A percentile compares a stretch with the other conserved stretches of the same genome.
phyloP scores from a whole-genome alignment of 345 rosid genomes.

The Euphorbia pulcherrima region DNA sequence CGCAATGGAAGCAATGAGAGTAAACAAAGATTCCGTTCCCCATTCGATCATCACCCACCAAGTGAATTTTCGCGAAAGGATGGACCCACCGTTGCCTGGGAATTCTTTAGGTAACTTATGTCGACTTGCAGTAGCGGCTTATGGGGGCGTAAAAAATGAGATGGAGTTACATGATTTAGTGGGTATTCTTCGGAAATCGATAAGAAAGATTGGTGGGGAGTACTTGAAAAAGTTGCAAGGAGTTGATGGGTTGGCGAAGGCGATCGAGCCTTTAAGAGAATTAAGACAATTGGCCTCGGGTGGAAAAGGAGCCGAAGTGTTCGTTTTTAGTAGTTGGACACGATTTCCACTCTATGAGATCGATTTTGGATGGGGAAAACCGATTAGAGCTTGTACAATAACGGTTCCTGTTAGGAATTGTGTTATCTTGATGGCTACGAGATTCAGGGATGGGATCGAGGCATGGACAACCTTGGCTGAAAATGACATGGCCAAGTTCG shows the following conservation, averaged over 20 bases:
- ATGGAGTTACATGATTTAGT: constrained; percentile 10
- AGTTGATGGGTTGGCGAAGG: constrained; percentile 4
- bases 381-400: constrained; percentile 10
- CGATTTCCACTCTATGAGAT: constrained; percentile 12
- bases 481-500: constrained; percentile 13
- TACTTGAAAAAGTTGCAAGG: constrained; percentile 13
- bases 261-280: constrained; percentile 3
- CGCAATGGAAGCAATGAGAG: constrained; percentile 14
- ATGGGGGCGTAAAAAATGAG: not conserved
- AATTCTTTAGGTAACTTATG: constrained; percentile 24
- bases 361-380: constrained; percentile 14
- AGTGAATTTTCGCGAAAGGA: constrained; percentile 20
- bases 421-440: constrained; percentile 13
- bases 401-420: constrained; percentile 14
- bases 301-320: constrained; percentile 7
- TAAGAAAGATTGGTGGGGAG: constrained; percentile 8
- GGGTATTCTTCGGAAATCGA: constrained; percentile 8
- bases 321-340: constrained; percentile 14
- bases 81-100: constrained; percentile 20
- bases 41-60: constrained; percentile 21
- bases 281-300: constrained; percentile 2
- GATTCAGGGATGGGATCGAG: constrained; percentile 6
- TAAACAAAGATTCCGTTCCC: constrained; percentile 3
- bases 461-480: constrained; percentile 11
- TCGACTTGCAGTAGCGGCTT: constrained; percentile 9